Evolutionary conservation across 352 stramenopile species (phyloP), one percentile per base, ranked within the genome.

Genomic region (Pythium grandisporangium): DNA sequence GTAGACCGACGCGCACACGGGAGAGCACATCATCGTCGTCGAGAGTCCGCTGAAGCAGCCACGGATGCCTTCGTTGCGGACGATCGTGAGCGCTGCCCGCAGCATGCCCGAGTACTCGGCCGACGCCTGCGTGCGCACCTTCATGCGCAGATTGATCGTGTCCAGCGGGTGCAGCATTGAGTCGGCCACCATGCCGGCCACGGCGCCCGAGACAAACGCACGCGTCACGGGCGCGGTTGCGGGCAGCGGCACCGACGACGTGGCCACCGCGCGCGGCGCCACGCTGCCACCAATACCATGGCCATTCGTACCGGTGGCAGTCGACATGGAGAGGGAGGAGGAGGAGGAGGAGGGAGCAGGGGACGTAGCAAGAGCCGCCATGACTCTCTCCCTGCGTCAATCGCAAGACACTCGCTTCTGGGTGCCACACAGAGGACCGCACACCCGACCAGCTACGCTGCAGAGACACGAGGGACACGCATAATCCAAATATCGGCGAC

Each of bases 81-180:
- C 42, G 22, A 89, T 86, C 5, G 76, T 89, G 36, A 59, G 42
- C 1, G 79, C 50, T 2, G 76, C 64, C 33, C 69, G 63, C n/a
- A 78, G 19, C 27, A 89, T 71, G 30, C 65, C 69, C 26, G 61
- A 63, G 56, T 89, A 89, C 47, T 83, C 76, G 50, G 61, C 42
- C 11, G 53, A 69, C 13, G 58, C 55, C 33, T 42, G 46, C 20
- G 62, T 60, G 55, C 87, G 77, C 33, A 92, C 72, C 50, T 92
- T 92, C 64, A 88, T 86, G 32, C 78, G 78, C 32, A 89, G 46
- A 53, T 88, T 92, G 45, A 92, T 76, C 16, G 82, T 81, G 44
- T 92, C 78, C 32, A 92, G 55, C 21, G 78, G 78, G 32, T 89
- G 74, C 40, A 87, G 53, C 49, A 88, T 62, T 29, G 70, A 83